Base-by-base conservation (phyloP, 1,139 yeast genomes). In the Magnusiomyces magnusii region DNA sequence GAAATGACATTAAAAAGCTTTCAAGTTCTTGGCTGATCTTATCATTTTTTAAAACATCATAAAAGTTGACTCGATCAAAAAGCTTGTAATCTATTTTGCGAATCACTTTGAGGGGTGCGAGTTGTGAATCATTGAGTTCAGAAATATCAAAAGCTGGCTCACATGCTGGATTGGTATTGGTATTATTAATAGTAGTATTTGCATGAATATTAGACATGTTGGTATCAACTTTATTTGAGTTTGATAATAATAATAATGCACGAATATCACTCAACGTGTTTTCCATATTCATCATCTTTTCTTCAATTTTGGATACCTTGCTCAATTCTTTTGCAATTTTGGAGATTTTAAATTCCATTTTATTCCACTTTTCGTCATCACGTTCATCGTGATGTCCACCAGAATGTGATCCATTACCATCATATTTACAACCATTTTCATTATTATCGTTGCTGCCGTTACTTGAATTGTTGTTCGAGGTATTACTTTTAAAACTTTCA, bases 101-200 rank as follows among this genome's bases (percentile, higher is more conserved):
- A 55, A 79, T 75, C 19, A 78, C 68, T 56, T 73, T 71, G 55
- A 77, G 66, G 21, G 82, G 82, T 2, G 80, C 75, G 17, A 5
- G 51, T 25, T n/a, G 24, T 13, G 25, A 15, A 47, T 39, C 34
- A 27, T 36, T 28, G 7, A 53, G 31, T 15, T 53, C 39, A 10
- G 49, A 19, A 31, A 31, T 9, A 39, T 51, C 47, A 5, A 19
- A 5, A 5, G 19, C 25, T 44, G 13, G 10, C 21, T 23, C 25
- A 19, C 13, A 17, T 44, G 50, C 24, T 44, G 50, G 2, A 2
- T 44, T 44, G 50, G n/a, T n/a, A 25, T 10, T 10, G 50, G n/a
- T 10, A 25, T 10, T 21, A 24, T 3, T 2, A 24, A 2, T 42
- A 19, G 9, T 42, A 19, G 19, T 42, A 19, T 42, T n/a, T 42